Evolutionary conservation across 768 basidiomycete genomes (phyloP), one percentile per base, ranked within the genome.

Genomic region (Termitomyces sp.): DNA sequence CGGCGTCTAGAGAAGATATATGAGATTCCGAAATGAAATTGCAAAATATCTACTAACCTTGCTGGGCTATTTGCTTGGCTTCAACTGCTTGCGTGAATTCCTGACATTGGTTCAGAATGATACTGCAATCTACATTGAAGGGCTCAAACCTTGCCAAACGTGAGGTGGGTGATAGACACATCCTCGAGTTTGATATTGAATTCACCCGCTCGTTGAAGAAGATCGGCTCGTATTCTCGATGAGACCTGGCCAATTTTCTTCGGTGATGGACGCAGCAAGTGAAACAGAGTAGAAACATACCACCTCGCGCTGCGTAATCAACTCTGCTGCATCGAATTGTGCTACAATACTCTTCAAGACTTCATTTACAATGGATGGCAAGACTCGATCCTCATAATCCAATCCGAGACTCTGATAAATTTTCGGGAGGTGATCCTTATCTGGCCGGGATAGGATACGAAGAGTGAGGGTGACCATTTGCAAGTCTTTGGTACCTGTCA

Each of bases 31-130:
- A 35, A 28, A 31, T 47, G 26, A 19, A 15, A 7, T 8, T 19
- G 31, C 41, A 31, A 21, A 49, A 49, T 30, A 21, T 7, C n/a
- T 4, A 60, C 75, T 48, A 63, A 92, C 91, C 91, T 82, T 99
- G 97, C 71, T 99, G 97, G 10, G 97, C 97, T 70, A 99, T 98
- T 72, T 98, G 97, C 72, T 99, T 99, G 41, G 96, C 96, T 74
- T 99, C 97, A 9, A 99, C 97, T n/a, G 97, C 97, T 86, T 89
- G 86, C 6, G 92, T 92, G 68, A 94, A 93, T 83, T 93, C 91
- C 91, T 92, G 60, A 17, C 31, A 3, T 42, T 47, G 41, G 38
- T 42, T 53, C 8, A 61, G 53, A 52, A 45, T 12, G 35, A 23
- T 23, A 1, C 23, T 31, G 37, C 2, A 31, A 59, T 33, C 28